Conservation (phyloP, 805 yeast species). For the Ogataea pini region DNA sequence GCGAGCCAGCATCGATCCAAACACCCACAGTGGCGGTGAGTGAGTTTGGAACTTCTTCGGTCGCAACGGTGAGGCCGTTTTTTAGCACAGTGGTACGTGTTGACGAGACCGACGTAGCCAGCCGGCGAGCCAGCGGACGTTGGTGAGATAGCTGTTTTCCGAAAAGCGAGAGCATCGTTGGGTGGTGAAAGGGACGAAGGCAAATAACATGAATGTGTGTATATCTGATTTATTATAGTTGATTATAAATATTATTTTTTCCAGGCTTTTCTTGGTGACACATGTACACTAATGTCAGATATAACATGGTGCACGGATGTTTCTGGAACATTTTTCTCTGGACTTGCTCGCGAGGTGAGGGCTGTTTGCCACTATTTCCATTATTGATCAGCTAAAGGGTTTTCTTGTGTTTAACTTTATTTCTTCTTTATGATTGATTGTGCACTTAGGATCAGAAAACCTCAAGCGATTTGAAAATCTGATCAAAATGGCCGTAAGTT, state of each 20-base stretch:
- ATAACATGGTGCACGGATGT: not conserved
- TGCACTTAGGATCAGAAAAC: not conserved
- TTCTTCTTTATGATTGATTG: not conserved
- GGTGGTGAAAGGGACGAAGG: not conserved
- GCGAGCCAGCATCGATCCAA: conserved; percentile 97
- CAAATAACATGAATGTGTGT: not conserved
- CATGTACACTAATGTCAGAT: not conserved
- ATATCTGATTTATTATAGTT: not conserved
- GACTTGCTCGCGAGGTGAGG: conserved; percentile 1
- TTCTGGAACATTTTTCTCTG: not conserved
- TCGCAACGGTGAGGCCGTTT: conserved; percentile 95
- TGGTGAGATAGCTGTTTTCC: not conserved
- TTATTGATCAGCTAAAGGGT: not conserved
- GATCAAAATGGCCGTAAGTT: conserved; percentile 5
- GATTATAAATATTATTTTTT: conserved; percentile 1
- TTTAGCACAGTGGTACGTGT: conserved; percentile 71
- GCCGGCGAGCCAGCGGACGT: conserved; percentile 4
- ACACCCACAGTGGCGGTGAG: conserved; percentile 97
- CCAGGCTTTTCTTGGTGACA: conserved; percentile 8
- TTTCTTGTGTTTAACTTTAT: not conserved
- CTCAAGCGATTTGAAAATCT: too few species aligned
- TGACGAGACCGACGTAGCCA: conserved; percentile 37
- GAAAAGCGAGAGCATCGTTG: conserved; percentile 11
- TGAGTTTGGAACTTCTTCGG: conserved; percentile 83
- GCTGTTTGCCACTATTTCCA: conserved; percentile 2